A percentile compares a stretch with the other conserved stretches of the same genome.
Conservation (phyloP, 352 stramenopile genomes). For the Phytophthora agathidicida region DNA sequence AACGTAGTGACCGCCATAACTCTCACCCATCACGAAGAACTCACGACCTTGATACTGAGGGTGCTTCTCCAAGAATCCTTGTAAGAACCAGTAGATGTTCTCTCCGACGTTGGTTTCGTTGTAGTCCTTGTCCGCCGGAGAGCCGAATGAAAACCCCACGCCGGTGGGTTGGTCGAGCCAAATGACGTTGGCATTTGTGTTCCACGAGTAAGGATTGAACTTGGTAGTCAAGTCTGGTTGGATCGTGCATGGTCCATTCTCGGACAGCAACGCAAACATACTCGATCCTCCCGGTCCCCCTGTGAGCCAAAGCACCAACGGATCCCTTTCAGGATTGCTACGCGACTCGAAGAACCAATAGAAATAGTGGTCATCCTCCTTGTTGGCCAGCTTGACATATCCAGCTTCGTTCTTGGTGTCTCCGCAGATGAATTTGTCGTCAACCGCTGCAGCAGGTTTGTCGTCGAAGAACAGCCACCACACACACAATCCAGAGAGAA, state of each 20-base stretch:
- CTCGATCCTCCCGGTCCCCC: slow-evolving; percentile 50
- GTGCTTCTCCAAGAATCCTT: slow-evolving; percentile 45
- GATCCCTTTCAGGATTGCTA: slow-evolving; percentile 49
- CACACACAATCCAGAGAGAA: slow-evolving; percentile 4
- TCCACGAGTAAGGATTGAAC: slow-evolving; percentile 57
- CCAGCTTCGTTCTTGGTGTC: slow-evolving; percentile 43
- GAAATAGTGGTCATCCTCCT: slow-evolving; percentile 67
- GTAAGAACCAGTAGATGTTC: slow-evolving; percentile 58
- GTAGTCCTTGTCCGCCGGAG: slow-evolving; percentile 34
- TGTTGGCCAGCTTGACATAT: slow-evolving; percentile 59
- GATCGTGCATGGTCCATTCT: slow-evolving; percentile 59
- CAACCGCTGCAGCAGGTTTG: neutral
- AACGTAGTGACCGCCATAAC: slow-evolving; percentile 62
- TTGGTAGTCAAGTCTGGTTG: slow-evolving; percentile 41
- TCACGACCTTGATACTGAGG: slow-evolving; percentile 45
- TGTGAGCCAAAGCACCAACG: slow-evolving; percentile 75
- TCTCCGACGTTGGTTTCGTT: slow-evolving; percentile 47
- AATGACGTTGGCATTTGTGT: slow-evolving; percentile 56
- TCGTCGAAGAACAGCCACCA: slow-evolving; percentile 23
- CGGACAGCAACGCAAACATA: slow-evolving; percentile 47
- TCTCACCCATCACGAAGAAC: slow-evolving; percentile 60
- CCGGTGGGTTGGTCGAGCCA: slow-evolving; percentile 61
- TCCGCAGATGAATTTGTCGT: slow-evolving; percentile 28
- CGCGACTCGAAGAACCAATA: slow-evolving; percentile 72
- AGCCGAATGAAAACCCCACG: slow-evolving; percentile 50